phyloP scores from a whole-genome alignment of 2,329 filamentous ascomycete genomes.

The Shiraia bambusicola region DNA sequence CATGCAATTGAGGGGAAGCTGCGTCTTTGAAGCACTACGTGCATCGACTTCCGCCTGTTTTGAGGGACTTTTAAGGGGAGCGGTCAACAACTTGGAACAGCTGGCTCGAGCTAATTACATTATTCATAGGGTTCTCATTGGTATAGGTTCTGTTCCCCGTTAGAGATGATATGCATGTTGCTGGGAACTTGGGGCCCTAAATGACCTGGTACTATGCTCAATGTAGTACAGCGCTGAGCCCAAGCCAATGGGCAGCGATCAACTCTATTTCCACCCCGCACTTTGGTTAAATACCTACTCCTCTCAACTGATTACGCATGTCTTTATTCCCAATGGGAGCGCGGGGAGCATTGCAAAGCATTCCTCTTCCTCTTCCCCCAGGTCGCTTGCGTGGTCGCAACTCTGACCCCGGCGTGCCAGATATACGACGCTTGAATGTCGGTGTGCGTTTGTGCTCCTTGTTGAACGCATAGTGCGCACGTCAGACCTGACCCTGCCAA shows the following conservation, averaged over 20 bases:
- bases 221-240: conserved; percentile 7
- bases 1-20: conserved; percentile 2
- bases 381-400: not conserved
- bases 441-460: conserved; percentile 12
- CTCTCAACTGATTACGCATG: too few species aligned
- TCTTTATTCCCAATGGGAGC: not conserved
- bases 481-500: conserved; percentile 6
- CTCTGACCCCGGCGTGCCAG: not conserved
- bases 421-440: conserved; percentile 12
- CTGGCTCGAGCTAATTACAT: conserved; percentile 10
- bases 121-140: conserved; percentile 3
- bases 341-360: not conserved
- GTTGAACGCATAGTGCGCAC: conserved; percentile 15
- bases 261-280: conserved; percentile 15
- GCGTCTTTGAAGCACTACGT: not conserved
- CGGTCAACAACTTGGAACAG: conserved; percentile 8
- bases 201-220: conserved; percentile 9
- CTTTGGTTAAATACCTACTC: too few species aligned
- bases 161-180: conserved; percentile 7
- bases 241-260: conserved; percentile 15
- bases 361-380: not conserved
- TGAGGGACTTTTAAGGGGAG: not conserved
- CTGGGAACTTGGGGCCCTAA: conserved; percentile 11
- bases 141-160: not conserved
- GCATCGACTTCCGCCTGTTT: conserved; percentile 2